Conservation (phyloP, 2,329 filamentous ascomycete genomes). For the Botrytis deweyae region DNA sequence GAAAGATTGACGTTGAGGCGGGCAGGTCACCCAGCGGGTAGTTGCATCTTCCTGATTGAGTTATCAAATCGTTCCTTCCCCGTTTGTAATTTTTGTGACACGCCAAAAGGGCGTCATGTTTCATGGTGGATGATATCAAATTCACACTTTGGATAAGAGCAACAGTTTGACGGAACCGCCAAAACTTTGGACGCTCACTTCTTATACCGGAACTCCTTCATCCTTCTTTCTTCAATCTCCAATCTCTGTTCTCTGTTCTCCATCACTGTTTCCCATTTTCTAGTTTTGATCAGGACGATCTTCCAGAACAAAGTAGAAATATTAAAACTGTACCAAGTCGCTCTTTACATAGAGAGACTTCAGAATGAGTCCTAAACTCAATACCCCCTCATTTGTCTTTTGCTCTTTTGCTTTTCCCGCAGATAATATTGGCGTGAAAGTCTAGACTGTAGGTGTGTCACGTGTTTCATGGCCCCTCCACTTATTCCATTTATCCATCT, state of each 20-base stretch:
- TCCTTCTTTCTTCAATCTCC: background rate
- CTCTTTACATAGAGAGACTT: background rate
- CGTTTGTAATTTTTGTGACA: background rate
- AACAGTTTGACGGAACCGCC: background rate
- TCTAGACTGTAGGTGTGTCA: background rate
- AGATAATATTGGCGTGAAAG: background rate
- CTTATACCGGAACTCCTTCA: background rate
- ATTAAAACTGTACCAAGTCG: rapidly evolving
- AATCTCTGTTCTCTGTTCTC: background rate
- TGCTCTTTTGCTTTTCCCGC: background rate
- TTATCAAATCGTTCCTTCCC: conserved; percentile 3
- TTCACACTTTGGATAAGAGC: background rate
- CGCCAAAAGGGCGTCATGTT: background rate
- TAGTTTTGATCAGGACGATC: background rate
- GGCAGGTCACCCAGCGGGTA: background rate
- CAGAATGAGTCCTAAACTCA: background rate
- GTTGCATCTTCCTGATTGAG: conserved; percentile 9
- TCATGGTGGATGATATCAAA: background rate
- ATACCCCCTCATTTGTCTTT: background rate
- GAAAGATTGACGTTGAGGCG: background rate
- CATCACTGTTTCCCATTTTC: background rate
- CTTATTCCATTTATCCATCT: background rate
- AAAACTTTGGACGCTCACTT: background rate
- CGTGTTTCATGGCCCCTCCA: background rate
- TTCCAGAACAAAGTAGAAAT: background rate